Conservation (phyloP, 257 asterid species). For the Cinchona pubescens region DNA sequence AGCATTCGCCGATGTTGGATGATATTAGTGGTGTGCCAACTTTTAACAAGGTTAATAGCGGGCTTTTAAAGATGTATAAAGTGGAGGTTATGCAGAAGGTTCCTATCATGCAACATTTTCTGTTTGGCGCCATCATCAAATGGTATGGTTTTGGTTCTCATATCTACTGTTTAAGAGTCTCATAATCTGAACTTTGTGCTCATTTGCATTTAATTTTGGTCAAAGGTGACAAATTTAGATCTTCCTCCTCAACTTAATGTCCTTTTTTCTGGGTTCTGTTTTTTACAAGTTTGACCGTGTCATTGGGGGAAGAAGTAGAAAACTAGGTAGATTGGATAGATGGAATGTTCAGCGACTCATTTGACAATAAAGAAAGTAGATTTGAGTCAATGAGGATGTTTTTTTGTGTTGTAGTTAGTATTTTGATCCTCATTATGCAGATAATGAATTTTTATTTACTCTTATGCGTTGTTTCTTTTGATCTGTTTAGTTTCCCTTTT, state of each 20-base stretch:
- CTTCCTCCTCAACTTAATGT: neutral
- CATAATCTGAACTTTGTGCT: neutral
- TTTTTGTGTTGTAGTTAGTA: neutral
- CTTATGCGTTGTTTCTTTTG: no score
- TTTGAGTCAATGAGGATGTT: neutral
- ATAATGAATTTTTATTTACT: neutral
- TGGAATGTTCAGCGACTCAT: neutral
- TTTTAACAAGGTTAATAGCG: slow-evolving; percentile 89
- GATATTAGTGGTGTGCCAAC: slow-evolving; percentile 91
- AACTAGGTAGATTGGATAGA: neutral
- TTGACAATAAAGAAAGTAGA: neutral
- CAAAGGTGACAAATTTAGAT: neutral
- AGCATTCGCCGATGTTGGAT: slow-evolving; percentile 96
- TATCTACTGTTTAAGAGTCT: neutral
- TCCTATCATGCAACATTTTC: slow-evolving; percentile 96
- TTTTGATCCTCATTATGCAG: no score
- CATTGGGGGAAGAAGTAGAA: neutral
- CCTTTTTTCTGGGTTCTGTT: no score
- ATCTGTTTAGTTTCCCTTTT: neutral
- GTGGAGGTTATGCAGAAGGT: slow-evolving; percentile 89
- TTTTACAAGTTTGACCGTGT: neutral
- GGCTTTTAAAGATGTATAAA: slow-evolving; percentile 90
- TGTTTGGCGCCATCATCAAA: slow-evolving; percentile 80
- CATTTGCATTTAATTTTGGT: neutral
- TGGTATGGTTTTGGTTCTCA: slow-evolving; percentile 50